Evolutionary conservation across 176 grass and related monocot genomes (phyloP), one percentile per base, ranked within the genome.

Genomic region (Pontederia paniculata): DNA sequence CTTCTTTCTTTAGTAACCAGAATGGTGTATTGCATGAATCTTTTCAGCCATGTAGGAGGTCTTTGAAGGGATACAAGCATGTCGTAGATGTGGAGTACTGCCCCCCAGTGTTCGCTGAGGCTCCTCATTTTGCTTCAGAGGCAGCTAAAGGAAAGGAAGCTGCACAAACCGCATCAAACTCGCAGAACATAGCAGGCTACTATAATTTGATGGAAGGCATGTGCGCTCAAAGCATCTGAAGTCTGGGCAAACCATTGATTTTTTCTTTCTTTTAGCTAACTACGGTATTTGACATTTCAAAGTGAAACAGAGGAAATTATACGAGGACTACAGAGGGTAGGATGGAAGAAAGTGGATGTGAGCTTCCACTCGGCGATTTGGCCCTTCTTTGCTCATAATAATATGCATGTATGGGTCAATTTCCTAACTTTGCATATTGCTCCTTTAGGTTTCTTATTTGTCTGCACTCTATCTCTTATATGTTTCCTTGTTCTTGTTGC

Each of bases 331-430:
- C 89, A 95, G 67, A 95, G 82, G 57, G 56, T 89, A 48, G 82
- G 84, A 42, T 95, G 89, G 89, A 89, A 75, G 80, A 95, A 95
- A 74, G 89, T 95, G 17, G 89, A 95, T 61, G 78, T 95, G 21
- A 80, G 73, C 54, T 95, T 95, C 69, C 84, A 86, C 56, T 70
- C 76, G 3, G 68, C 84, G 49, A 15, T 57, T 0, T 95, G 84
- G 89, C 89, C 89, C 22, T 95, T 89, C 70, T 82, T 73, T 58
- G 84, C 89, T 42, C 89, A 95, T 47, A 88, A 95, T 42, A 95
- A 85, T 74, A 85, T 95, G 10, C 72, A 85, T 71, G 89, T 95
- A 83, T 28, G 84, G 8, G 20, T 62, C 4, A 64, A 5, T 5
- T 41, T 21, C 56, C 12, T 63, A 17, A 12, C 17, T 20, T 56